Conservation (phyloP, 73 alveolate species). For the Stentor roeselii region DNA sequence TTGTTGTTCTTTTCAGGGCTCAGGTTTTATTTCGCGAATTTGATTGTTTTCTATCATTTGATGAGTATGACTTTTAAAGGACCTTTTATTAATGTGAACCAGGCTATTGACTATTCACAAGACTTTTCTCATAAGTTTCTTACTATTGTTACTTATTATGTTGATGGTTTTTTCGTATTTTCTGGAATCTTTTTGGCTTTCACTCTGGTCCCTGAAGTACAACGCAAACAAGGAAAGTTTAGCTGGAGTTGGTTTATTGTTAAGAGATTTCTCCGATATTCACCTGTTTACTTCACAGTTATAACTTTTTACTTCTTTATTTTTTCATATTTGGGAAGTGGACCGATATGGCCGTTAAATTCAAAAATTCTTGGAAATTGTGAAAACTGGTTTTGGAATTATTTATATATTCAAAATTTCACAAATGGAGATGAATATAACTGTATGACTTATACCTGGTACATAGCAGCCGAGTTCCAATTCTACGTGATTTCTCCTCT, state of each 20-base stretch:
- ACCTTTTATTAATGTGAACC: constrained; percentile 2
- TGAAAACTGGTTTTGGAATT: not conserved
- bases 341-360: constrained; percentile 32
- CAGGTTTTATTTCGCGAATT: no score
- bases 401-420: not conserved
- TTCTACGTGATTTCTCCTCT: constrained; percentile 27
- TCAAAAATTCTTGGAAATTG: not conserved
- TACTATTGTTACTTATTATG: not conserved
- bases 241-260: not conserved
- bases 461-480: not conserved
- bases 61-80: not conserved
- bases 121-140: not conserved
- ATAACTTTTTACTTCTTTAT: not conserved
- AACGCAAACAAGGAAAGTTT: constrained; percentile 16
- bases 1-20: not conserved
- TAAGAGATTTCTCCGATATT: constrained; percentile 39
- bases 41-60: not conserved
- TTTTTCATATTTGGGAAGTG: constrained; percentile 27
- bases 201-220: not conserved
- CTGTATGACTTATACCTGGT: not conserved
- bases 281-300: constrained; percentile 7
- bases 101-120: not conserved
- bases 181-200: not conserved
- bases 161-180: not conserved
- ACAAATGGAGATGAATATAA: not conserved